Base-by-base conservation (phyloP, 495 filamentous ascomycete species). In the Letharia columbiana region DNA sequence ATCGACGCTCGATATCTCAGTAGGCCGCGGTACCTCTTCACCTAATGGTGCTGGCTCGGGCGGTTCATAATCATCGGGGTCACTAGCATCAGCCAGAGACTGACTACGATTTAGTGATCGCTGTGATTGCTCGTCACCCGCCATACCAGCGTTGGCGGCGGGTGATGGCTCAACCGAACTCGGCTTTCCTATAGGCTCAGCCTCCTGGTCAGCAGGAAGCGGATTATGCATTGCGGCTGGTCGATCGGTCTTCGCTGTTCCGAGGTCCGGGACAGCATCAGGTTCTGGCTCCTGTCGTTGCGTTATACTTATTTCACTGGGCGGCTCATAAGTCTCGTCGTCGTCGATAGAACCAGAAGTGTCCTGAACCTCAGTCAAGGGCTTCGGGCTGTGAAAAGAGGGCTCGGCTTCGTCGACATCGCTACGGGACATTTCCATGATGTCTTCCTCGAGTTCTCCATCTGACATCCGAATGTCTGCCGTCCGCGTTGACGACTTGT, bases 31-130 rank as follows among this genome's bases (percentile, higher is more conserved):
- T 23, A 11, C 56, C 37, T 67, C 56, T 52, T 74, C 76, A 59
- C 69, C 67, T 31, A 69, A 66, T 35, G 72, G 62, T 31, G 75
- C 74, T 20, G 81, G 76, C 72, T 86, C 85, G 33, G 84, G 84
- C 39, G 85, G 84, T 67, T 87, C 85, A 69, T 87, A 87, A 28
- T 73, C 80, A 63, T 87, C 80, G 28, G 79, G 82, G 35, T 74
- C 71, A 33, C 63, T 65, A 13, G 49, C 45, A 40, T 67, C 57
- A 65, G 37, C 40, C 31, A 47, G 18, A 49, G 44, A 62, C n/a
- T 42, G 49, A 45, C 60, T 60, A 45, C 33, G 52, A 44, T 35
- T 37, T 58, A 47, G 23, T 45, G 28, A 56, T 4, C 40, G 31
- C 35, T 47, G 50, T 45, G 28, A 44, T 2, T 47, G 31, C 35